Evolutionary conservation across 2,329 filamentous ascomycete genomes (phyloP).

Genomic region (Lasiodiplodia sp.): DNA sequence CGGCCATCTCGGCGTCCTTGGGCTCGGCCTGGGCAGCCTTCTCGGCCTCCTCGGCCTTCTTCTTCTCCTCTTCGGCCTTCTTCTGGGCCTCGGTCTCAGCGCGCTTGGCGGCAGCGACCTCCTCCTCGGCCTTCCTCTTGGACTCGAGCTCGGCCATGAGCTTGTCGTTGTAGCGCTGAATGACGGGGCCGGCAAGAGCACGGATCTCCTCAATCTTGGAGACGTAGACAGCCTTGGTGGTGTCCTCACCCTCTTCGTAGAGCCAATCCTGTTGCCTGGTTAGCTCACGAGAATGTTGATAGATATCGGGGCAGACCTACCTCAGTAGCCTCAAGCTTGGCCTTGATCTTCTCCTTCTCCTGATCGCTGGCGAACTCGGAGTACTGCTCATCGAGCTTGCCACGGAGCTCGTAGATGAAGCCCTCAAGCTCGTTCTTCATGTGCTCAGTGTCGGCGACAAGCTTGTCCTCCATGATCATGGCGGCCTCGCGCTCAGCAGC

Average conservation of each 20-base stretch:
- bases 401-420: constrained; percentile 95
- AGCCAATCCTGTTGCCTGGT: constrained; percentile 80
- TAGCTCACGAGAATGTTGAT: background rate
- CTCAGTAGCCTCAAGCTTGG: constrained; percentile 84
- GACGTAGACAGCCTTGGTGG: constrained; percentile 90
- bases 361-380: constrained; percentile 88
- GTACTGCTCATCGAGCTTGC: constrained; percentile 93
- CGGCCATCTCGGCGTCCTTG: constrained; percentile 66
- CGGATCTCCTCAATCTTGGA: constrained; percentile 97
- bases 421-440: constrained; percentile 99
- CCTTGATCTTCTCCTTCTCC: constrained; percentile 86
- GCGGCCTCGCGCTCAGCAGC: constrained; percentile 81
- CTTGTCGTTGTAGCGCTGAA: constrained; percentile 96
- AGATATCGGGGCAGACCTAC: constrained; percentile 62
- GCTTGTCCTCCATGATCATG: constrained; percentile 99
- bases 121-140: constrained; percentile 70
- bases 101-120: constrained; percentile 67
- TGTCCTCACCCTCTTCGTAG: constrained; percentile 95
- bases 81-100: constrained; percentile 75
- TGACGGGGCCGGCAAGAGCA: constrained; percentile 85
- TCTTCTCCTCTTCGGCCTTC: constrained; percentile 72
- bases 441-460: constrained; percentile 96
- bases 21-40: constrained; percentile 62
- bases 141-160: constrained; percentile 84
- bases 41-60: constrained; percentile 78